Evolutionary conservation across 2,329 filamentous ascomycete species (phyloP).

Genomic region (Fusarium phyllophilum): DNA sequence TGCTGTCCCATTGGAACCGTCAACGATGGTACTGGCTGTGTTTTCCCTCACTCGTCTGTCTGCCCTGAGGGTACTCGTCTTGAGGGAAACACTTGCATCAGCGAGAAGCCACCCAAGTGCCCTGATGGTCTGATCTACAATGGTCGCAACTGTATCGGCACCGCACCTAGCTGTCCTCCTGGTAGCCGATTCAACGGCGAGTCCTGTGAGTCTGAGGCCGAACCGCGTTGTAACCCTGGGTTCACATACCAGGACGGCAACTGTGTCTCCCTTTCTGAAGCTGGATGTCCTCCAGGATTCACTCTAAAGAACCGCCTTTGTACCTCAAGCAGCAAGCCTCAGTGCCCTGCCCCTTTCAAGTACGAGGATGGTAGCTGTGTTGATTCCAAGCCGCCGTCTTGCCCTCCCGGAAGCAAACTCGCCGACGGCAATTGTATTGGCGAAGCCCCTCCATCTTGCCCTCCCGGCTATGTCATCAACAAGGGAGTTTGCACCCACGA

Average conservation of each 20-base stretch:
- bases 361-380: constrained; percentile 14
- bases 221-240: neutral
- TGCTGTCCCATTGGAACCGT: constrained; percentile 26
- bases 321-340: constrained; percentile 1
- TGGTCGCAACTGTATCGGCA: constrained; percentile 7
- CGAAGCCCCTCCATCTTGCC: neutral
- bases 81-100: constrained; percentile 24
- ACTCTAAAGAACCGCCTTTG: constrained; percentile 16
- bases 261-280: neutral
- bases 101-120: neutral
- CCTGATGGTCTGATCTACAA: constrained; percentile 9
- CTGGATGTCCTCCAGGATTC: constrained; percentile 14
- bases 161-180: neutral
- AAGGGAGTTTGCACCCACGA: constrained; percentile 6
- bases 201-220: constrained; percentile 2
- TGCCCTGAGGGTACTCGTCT: constrained; percentile 17
- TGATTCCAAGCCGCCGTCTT: neutral
- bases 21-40: constrained; percentile 26
- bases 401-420: neutral
- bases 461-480: neutral
- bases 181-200: constrained; percentile 17
- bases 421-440: constrained; percentile 1
- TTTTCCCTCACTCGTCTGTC: constrained; percentile 28
- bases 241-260: constrained; percentile 1
- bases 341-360: neutral